phyloP scores from a whole-genome alignment of 768 basidiomycete species.

The Russula emetica region DNA sequence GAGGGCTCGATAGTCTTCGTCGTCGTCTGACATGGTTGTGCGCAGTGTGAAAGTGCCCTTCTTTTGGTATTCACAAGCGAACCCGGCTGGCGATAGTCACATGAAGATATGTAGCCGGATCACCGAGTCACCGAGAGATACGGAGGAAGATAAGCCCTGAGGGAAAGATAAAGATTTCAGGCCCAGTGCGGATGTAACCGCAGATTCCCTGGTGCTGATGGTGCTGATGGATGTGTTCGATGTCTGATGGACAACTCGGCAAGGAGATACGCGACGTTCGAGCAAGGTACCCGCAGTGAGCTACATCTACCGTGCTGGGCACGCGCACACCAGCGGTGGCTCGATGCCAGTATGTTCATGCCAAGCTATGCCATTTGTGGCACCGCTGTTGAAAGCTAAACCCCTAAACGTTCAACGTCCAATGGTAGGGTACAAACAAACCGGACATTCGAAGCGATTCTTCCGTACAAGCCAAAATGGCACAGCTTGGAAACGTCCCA shows the following conservation, averaged over 20 bases:
- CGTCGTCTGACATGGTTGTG: too few species aligned
- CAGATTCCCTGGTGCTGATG: not conserved
- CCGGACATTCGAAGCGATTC: not conserved
- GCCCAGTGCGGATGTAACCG: not conserved
- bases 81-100: not conserved
- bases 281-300: not conserved
- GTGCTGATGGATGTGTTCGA: not conserved
- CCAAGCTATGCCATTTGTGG: not conserved
- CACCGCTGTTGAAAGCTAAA: not conserved
- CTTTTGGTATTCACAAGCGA: too few species aligned
- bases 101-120: conserved; percentile 1
- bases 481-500: not conserved
- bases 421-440: not conserved
- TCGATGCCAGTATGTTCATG: not conserved
- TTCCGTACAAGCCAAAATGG: not conserved
- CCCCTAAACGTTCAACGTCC: not conserved
- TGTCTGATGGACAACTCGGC: not conserved
- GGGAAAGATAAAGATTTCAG: not conserved
- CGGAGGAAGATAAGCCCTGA: not conserved
- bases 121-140: not conserved
- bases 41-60: too few species aligned
- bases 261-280: not conserved
- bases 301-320: not conserved
- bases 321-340: not conserved
- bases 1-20: too few species aligned